These are phyloP conservation scores for Euryodendron excelsum DNA, from an alignment of 148 eudicot species.

Conservation along the genomic window DNA sequence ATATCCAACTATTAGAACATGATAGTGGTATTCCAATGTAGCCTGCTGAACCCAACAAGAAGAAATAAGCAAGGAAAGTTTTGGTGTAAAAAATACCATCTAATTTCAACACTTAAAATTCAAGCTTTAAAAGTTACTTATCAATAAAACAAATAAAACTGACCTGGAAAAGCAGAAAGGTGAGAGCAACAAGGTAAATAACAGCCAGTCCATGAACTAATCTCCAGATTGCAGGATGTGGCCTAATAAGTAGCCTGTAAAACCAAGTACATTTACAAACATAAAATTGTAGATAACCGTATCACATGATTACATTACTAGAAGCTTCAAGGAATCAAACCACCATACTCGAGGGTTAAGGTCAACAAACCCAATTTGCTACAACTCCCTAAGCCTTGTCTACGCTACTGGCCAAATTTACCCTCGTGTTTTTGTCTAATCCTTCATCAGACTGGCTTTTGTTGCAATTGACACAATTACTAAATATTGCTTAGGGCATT, in stretches of 20 bases:
- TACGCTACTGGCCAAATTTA: neutral
- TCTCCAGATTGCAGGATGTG: conserved; percentile 99
- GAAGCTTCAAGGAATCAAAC: neutral
- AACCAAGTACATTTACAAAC: neutral
- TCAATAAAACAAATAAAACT: neutral
- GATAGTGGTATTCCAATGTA: neutral
- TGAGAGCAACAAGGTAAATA: conserved; percentile 85
- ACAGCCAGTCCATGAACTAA: conserved; percentile 98
- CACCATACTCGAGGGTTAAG: neutral
- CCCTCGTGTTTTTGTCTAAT: neutral
- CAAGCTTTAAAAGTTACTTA: neutral
- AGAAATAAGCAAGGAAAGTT: neutral
- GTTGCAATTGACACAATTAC: too few species aligned
- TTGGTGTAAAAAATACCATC: neutral
- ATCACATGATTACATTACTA: neutral
- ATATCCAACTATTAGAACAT: neutral
- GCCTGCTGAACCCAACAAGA: neutral
- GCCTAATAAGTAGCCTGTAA: conserved; percentile 84
- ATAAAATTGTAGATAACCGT: neutral
- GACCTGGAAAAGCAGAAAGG: conserved; percentile 98
- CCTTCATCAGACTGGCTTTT: neutral
- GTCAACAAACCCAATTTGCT: neutral
- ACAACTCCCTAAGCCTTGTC: neutral
- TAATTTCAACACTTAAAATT: neutral
- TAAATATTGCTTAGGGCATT: neutral